A percentile compares a stretch with the other conserved stretches of the same genome.
These are phyloP conservation scores for Henckelia pumila DNA, from an alignment of 257 asterid species.

Conservation along the genomic window DNA sequence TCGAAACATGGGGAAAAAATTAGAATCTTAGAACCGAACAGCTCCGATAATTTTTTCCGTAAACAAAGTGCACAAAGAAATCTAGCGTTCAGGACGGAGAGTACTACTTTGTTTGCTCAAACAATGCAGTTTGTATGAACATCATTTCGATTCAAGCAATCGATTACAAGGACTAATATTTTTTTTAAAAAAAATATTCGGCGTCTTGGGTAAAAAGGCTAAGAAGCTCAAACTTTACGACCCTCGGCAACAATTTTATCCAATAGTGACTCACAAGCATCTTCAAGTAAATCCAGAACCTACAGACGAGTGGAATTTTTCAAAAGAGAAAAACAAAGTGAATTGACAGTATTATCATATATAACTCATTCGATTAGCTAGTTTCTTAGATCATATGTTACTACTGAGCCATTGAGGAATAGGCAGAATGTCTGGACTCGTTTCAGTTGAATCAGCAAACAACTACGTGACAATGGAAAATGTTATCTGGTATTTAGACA, in stretches of 20 bases:
- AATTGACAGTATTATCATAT: too few relatives aligned
- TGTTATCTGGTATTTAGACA: neutral
- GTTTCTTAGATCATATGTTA: neutral
- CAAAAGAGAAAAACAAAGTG: neutral
- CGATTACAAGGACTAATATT: neutral
- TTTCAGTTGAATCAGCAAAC: too few relatives aligned
- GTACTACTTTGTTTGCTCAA: neutral
- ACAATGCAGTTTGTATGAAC: neutral
- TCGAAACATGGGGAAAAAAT: neutral
- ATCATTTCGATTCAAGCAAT: neutral
- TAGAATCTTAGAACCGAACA: neutral
- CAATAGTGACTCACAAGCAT: conserved; percentile 76
- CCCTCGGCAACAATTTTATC: conserved; percentile 41
- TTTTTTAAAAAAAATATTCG: too few relatives aligned
- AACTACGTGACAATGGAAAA: too few relatives aligned
- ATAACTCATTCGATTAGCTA: too few relatives aligned
- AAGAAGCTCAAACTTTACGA: conserved; percentile 62
- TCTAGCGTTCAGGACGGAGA: neutral
- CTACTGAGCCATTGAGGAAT: neutral
- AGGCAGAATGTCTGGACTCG: neutral
- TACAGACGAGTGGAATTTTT: conserved; percentile 20
- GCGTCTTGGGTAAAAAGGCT: neutral
- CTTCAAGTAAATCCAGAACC: conserved; percentile 92
- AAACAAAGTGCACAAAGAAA: neutral
- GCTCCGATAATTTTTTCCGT: neutral